Evolutionary conservation across 2,329 filamentous ascomycete species (phyloP).

Genomic region (Exophiala calicioides): DNA sequence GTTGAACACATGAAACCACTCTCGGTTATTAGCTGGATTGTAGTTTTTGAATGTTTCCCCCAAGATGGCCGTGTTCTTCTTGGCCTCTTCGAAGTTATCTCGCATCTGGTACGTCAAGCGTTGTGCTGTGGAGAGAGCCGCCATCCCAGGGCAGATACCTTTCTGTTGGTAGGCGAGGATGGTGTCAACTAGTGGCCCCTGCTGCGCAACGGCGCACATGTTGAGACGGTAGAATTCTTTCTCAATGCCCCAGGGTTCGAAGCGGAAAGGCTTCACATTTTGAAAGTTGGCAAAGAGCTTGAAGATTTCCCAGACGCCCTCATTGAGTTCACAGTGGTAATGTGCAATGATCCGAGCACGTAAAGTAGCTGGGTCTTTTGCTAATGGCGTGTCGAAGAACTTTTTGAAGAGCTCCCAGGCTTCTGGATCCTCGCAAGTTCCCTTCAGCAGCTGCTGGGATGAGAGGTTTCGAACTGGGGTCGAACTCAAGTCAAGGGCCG

Average conservation of each 20-base stretch:
- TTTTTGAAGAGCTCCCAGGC: conserved; percentile 8
- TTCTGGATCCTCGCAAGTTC: conserved; percentile 3
- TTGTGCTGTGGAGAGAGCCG: conserved; percentile 18
- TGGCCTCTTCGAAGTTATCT: conserved; percentile 11
- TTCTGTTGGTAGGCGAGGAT: conserved; percentile 13
- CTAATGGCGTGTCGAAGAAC: conserved; percentile 8
- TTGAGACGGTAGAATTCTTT: conserved; percentile 20
- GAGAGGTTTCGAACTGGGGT: neutral
- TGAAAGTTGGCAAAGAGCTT: conserved; percentile 10
- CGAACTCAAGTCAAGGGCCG: neutral
- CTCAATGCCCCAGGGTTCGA: conserved; percentile 15
- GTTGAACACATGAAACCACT: conserved; percentile 19
- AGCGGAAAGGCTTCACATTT: conserved; percentile 9
- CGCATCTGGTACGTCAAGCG: conserved; percentile 19
- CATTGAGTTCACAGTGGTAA: conserved; percentile 13
- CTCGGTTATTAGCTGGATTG: conserved; percentile 5
- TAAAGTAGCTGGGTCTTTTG: conserved; percentile 5
- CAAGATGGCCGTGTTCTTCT: conserved; percentile 7
- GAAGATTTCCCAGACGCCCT: conserved; percentile 24
- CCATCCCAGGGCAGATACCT: conserved; percentile 22
- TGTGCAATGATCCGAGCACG: conserved; percentile 9
- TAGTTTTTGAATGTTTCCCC: conserved; percentile 6
- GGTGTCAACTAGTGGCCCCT: conserved; percentile 7
- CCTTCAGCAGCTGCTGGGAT: conserved; percentile 6
- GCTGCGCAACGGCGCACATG: conserved; percentile 7